Conservation (phyloP, 2,329 filamentous ascomycete genomes). For the Sclerotinia minor region DNA sequence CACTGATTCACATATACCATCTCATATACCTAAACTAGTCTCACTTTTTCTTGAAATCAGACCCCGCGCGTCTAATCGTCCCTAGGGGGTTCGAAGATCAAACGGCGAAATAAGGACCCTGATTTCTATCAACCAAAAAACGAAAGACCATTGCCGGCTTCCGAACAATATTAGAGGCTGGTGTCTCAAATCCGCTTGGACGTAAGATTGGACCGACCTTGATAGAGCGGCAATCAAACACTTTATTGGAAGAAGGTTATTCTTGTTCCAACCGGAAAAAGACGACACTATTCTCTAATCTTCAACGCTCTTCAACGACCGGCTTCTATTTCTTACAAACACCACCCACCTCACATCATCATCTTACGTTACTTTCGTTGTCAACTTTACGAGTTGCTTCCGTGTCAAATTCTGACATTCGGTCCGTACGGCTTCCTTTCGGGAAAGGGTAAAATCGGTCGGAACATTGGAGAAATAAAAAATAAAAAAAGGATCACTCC, state of each 20-base stretch:
- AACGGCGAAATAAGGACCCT: constrained; percentile 6
- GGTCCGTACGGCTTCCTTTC: constrained; percentile 19
- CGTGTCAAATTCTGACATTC: background rate
- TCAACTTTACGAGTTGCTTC: background rate
- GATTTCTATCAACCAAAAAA: background rate
- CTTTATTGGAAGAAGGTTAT: background rate
- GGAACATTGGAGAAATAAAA: background rate
- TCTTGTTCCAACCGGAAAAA: background rate
- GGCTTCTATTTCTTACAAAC: background rate
- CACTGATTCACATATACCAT: constrained; percentile 7
- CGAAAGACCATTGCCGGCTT: constrained; percentile 1
- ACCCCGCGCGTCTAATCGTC: constrained; percentile 9
- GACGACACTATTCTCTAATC: background rate
- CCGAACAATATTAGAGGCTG: constrained; percentile 14
- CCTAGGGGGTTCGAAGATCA: constrained; percentile 14
- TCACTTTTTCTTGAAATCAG: background rate
- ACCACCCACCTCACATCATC: background rate
- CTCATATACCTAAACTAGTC: background rate
- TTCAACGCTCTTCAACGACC: background rate
- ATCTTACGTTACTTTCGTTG: background rate
- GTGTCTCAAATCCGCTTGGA: constrained; percentile 10
- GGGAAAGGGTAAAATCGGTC: constrained; percentile 3
- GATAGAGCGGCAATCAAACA: constrained; percentile 11
- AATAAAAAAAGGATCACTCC: constrained; percentile 13
- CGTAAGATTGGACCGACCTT: background rate